Evolutionary conservation across 2,329 filamentous ascomycete genomes (phyloP), one percentile per base, ranked within the genome.

Genomic region (Lithohypha guttulata): DNA sequence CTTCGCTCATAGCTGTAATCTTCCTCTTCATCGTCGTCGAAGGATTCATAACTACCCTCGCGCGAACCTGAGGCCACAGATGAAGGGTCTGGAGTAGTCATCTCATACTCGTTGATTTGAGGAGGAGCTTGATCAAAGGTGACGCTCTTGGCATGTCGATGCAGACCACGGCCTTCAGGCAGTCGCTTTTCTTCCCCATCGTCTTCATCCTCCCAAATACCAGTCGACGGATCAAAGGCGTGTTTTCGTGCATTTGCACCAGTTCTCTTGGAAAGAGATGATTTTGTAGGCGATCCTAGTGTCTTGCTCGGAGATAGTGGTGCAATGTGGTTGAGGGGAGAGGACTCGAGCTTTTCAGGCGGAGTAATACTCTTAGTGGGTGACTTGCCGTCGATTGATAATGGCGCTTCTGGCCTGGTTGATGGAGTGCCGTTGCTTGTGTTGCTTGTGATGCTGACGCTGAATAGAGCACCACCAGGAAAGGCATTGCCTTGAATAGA

Each of bases 81-180:
- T 2, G 89, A 95, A n/a, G 93, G 75, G 55, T 95, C 91, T 8
- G 91, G 91, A 2, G 91, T 98, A 22, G 85, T 83, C 82, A 95
- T 87, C 62, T 96, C 91, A 59, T 96, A 98, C 63, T 98, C 91
- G 57, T 96, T 94, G 54, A 98, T 74, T 57, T 93, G 84, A 17
- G 91, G 91, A 15, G 89, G 89, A 2, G 84, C 86, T 25, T 81
- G 82, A 62, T 96, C 86, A 57, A 98, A 98, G 1, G 89, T 98
- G 42, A 98, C 91, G 54, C 87, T 95, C 69, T 98, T 98, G 33
- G 85, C 79, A 61, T 94, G 84, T 39, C 86, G 81, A 56, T 85
- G 81, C 28, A 86, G 69, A 9, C 70, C 72, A 48, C 75, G 77
- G 39, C 81, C 79, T 5, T 74, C 73, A 23, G 77, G 74, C 11